Percentiles rank a stretch among this genome's conserved stretches.
Conservation (phyloP, 495 filamentous ascomycete genomes). For the Zalerion maritima region DNA sequence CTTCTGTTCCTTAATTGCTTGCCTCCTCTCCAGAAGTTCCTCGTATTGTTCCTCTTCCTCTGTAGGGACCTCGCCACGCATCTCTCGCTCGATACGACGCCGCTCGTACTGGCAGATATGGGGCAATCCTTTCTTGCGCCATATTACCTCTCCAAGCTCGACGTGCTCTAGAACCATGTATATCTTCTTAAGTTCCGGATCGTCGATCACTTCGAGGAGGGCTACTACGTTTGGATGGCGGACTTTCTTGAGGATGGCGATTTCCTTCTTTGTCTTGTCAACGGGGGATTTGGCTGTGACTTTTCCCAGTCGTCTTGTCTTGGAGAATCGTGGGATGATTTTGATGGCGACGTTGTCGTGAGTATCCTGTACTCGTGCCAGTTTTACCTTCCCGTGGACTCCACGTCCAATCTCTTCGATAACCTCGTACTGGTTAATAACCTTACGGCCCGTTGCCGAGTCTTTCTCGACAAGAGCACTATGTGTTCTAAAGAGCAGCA, state of each 20-base stretch:
- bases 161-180: conserved; percentile 95
- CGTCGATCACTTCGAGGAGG: conserved; percentile 92
- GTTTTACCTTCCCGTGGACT: conserved; percentile 93
- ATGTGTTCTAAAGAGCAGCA: conserved; percentile 74
- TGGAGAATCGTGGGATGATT: conserved; percentile 92
- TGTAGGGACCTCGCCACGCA: conserved; percentile 40
- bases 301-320: conserved; percentile 74
- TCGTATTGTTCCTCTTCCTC: conserved; percentile 51
- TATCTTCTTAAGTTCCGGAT: conserved; percentile 88
- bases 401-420: conserved; percentile 90
- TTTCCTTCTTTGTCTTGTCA: conserved; percentile 92
- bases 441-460: conserved; percentile 73
- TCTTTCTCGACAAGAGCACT: conserved; percentile 81
- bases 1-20: conserved; percentile 40
- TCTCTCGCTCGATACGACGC: conserved; percentile 57
- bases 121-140: conserved; percentile 70
- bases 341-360: conserved; percentile 88
- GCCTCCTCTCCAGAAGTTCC: conserved; percentile 38
- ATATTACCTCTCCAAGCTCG: conserved; percentile 82
- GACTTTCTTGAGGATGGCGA: conserved; percentile 96
- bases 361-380: conserved; percentile 64
- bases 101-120: conserved; percentile 74
- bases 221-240: conserved; percentile 91
- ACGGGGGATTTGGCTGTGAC: conserved; percentile 47
- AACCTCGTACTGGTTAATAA: conserved; percentile 95